phyloP scores from a whole-genome alignment of 352 stramenopile species.

The Pythium angustatum region DNA sequence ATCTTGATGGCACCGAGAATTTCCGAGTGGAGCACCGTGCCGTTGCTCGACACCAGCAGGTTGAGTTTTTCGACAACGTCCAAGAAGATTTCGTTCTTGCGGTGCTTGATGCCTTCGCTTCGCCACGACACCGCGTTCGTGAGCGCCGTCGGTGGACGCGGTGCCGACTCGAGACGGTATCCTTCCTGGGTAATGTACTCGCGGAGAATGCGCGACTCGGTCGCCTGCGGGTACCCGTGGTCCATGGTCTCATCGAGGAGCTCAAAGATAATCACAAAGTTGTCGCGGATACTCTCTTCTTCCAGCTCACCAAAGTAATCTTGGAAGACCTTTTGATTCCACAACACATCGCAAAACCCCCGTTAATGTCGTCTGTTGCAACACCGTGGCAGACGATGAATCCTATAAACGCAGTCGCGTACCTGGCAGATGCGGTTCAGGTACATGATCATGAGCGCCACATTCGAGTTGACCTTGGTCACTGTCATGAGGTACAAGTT shows the following conservation, averaged over 20 bases:
- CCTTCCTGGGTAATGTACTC: conserved; percentile 98
- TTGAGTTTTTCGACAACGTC: conserved; percentile 99
- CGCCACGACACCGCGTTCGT: conserved; percentile 99
- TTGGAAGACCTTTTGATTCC: conserved; percentile 91
- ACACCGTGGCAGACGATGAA: background rate
- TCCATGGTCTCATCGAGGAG: conserved; percentile 99
- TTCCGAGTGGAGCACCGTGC: conserved; percentile 97
- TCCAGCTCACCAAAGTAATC: conserved; percentile 99
- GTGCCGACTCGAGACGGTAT: conserved; percentile 92
- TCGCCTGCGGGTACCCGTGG: conserved; percentile 98
- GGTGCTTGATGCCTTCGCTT: conserved; percentile 99
- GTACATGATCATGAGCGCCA: conserved; percentile 95
- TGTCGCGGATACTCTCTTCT: conserved; percentile 99
- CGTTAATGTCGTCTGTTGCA: background rate
- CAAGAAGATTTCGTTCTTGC: conserved; percentile 99
- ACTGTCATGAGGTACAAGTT: conserved; percentile 99
- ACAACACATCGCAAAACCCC: background rate
- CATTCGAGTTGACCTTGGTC: conserved; percentile 99
- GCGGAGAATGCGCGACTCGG: conserved; percentile 83
- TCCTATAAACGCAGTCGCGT: background rate
- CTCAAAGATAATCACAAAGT: conserved; percentile 99
- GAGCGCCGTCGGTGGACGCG: conserved; percentile 93
- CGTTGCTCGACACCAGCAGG: conserved; percentile 95
- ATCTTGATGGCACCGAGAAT: conserved; percentile 98
- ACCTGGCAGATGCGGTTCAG: conserved; percentile 88